Base-by-base conservation (phyloP, 257 asterid species). In the Scutellaria galericulata region DNA sequence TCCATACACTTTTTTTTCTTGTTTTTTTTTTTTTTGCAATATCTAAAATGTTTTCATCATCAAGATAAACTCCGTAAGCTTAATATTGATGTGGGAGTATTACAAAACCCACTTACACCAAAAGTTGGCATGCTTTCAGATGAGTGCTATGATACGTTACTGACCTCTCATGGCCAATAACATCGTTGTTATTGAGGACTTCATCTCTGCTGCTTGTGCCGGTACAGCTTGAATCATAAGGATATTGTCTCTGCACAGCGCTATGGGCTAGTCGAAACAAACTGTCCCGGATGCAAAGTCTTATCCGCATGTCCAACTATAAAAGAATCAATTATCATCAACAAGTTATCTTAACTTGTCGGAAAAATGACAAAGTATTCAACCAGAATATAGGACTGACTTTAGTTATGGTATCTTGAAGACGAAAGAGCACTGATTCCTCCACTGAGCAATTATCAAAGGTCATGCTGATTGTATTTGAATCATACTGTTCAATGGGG, bases 271-370 rank as follows among this genome's bases (percentile, higher is more conserved):
- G 87, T 76, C 98, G 90, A 81, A 80, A 85, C 82, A 93, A 84
- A 82, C 98, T 93, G 76, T 93, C 96, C 67, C 94, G 81, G 77
- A 91, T 87, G 84, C 91, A 83, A 67, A 87, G 85, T 78, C 95
- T 85, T 73, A 81, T 81, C 66, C 67, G 83, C 64, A 72, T 70
- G 89, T 91, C 97, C 91, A 93, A 61, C 98, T 93, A 90, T 70
- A 77, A 74, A 56, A 63, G 31, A 68, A 40, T 18, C 60, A 62
- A 60, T 37, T 37, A 50, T 35, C 31, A 22, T 18, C 9, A n/a
- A 64, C 57, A 40, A 59, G 57, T 47, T 24, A 39, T 46, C 62
- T 46, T 9, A 62, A 45, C 65, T 42, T 68, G 73, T 54, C 54
- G 47, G 55, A 5, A 79, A 60, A 53, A 73, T 44, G 44, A 61